Base-by-base conservation (phyloP, 2,329 filamentous ascomycete genomes). In the Dothidotthia symphoricarpi region DNA sequence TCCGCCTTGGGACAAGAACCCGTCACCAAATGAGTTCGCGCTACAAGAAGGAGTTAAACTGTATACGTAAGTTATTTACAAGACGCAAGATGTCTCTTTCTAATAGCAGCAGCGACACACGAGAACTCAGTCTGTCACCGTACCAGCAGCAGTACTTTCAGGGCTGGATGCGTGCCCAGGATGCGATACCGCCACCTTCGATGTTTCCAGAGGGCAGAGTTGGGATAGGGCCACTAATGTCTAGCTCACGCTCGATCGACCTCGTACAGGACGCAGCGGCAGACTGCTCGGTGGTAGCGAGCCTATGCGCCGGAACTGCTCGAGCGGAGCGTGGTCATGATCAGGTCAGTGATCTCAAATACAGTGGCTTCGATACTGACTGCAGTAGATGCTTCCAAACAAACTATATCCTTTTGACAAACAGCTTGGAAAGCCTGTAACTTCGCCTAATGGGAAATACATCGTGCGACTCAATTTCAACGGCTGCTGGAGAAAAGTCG, bases 221-320 rank as follows among this genome's bases (percentile, higher is more conserved):
- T 17, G 49, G 59, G 10, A 47, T 63, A 3, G 65, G 64, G 3
- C 75, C 74, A 11, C 69, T 78, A 9, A 86, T 87, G 81, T 66
- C 70, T 31, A 72, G 76, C 12, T 67, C 69, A 6, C 69, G 74
- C 7, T 75, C 78, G 11, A 81, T 86, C 45, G 91, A 98, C 66
- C 77, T 98, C 6, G 89, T 96, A 3, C 93, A 98, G 67, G 93
- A 98, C 66, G 82, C 95, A 42, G 90, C 91, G 4, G 94, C 91
- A 1, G 93, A 98, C 64, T 98, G 93, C 62, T 97, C 93, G 1
- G 91, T 98, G 3, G 91, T 98, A 17, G 93, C 93, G 12, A 96
- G 93, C 63, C 75, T 98, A 5, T 96, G 90, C 61, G 89, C 90
- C 16, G 83, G 81, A 16, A 82, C 85, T 43, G 82, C 83, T 27